These are phyloP conservation scores for Echium plantagineum DNA, from an alignment of 257 asterid species.

Conservation along the genomic window DNA sequence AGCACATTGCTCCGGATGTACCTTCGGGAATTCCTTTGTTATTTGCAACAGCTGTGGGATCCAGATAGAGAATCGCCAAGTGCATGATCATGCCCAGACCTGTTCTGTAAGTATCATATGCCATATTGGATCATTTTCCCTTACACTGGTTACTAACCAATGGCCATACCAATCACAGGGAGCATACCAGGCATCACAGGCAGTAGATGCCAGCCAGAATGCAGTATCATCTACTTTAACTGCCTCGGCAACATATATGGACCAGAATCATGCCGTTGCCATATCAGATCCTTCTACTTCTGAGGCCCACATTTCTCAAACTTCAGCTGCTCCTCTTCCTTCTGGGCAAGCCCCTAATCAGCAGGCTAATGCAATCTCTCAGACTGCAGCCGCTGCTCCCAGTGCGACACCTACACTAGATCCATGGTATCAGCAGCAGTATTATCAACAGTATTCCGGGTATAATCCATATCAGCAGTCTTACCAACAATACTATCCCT, in stretches of 20 bases:
- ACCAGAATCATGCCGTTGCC: conserved; percentile 26
- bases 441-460: conserved; percentile 75
- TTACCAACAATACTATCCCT: conserved; percentile 49
- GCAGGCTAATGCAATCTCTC: conserved; percentile 36
- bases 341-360: conserved; percentile 46
- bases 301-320: conserved; percentile 43
- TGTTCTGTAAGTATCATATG: conserved; percentile 59
- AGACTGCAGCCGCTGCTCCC: conserved; percentile 33
- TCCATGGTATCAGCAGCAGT: conserved; percentile 71
- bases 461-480: conserved; percentile 63
- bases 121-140: not conserved
- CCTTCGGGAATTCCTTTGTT: conserved; percentile 80
- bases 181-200: conserved; percentile 50
- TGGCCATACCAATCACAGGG: conserved; percentile 36
- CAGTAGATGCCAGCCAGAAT: conserved; percentile 23
- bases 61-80: conserved; percentile 87
- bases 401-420: conserved; percentile 44
- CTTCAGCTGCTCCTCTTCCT: conserved; percentile 25
- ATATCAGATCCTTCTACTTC: conserved; percentile 38
- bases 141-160: conserved; percentile 3
- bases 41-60: conserved; percentile 81
- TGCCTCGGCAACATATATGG: conserved; percentile 26
- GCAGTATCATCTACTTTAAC: conserved; percentile 29
- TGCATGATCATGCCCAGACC: conserved; percentile 85
- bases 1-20: conserved; percentile 62